Evolutionary conservation across 2,329 filamentous ascomycete genomes (phyloP).

Genomic region (Pyrenophora tritici-repentis): DNA sequence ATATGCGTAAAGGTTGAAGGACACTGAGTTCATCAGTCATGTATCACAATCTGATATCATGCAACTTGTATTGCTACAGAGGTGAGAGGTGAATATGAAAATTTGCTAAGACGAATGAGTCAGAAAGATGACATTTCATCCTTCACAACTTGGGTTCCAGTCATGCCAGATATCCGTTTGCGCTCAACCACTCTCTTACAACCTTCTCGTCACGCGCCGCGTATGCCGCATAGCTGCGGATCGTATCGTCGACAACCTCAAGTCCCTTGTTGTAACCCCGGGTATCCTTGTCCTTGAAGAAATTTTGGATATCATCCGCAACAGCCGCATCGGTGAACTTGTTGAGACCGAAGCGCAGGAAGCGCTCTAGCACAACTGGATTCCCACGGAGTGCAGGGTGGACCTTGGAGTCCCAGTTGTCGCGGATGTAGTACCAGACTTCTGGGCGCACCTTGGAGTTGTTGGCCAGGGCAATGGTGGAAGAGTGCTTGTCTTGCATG

Average conservation of each 20-base stretch:
- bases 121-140: no score
- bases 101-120: no score
- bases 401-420: constrained; percentile 74
- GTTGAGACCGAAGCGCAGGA: constrained; percentile 76
- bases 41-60: no score
- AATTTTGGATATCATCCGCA: constrained; percentile 76
- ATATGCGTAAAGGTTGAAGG: no score
- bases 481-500: constrained; percentile 84
- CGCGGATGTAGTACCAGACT: constrained; percentile 85
- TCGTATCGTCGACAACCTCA: constrained; percentile 82
- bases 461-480: constrained; percentile 71
- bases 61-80: no score
- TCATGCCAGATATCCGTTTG: constrained; percentile 59
- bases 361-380: constrained; percentile 86
- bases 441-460: constrained; percentile 75
- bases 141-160: background rate
- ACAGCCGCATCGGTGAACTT: constrained; percentile 75
- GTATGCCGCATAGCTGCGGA: constrained; percentile 82
- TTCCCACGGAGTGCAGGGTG: constrained; percentile 75
- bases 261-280: constrained; percentile 84
- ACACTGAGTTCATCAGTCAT: no score
- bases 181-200: constrained; percentile 78
- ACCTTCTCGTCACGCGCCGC: constrained; percentile 73
- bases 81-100: no score
- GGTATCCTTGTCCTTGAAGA: constrained; percentile 87